These are phyloP conservation scores for Kregervanrija delftensis DNA, from an alignment of 805 yeast genomes.

Conservation along the genomic window DNA sequence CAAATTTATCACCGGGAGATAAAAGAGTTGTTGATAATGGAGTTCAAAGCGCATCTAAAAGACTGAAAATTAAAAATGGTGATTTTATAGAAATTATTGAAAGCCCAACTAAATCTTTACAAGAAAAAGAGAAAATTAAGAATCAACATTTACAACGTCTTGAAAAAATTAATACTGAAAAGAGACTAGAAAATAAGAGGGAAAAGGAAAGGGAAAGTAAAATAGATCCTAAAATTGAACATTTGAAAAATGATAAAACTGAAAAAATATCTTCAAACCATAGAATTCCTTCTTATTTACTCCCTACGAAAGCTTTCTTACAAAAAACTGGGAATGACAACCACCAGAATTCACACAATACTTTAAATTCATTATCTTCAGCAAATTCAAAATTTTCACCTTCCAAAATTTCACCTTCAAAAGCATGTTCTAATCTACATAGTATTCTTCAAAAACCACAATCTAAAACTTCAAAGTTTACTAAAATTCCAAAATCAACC, in stretches of 20 bases:
- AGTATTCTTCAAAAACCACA: slow-evolving; percentile 4
- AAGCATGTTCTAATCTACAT: slow-evolving; percentile 15
- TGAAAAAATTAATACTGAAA: neutral
- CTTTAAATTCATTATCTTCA: neutral
- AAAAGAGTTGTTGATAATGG: slow-evolving; percentile 17
- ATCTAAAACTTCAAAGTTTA: slow-evolving; percentile 4
- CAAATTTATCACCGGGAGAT: slow-evolving; percentile 16
- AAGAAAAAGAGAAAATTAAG: slow-evolving; percentile 18
- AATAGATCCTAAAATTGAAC: neutral
- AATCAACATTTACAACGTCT: slow-evolving; percentile 14
- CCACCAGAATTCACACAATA: slow-evolving; percentile 1
- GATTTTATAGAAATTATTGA: slow-evolving; percentile 23
- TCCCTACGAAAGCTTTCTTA: slow-evolving; percentile 18
- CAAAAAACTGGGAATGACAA: slow-evolving; percentile 5
- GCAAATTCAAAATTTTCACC: slow-evolving; percentile 2
- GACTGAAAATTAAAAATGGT: slow-evolving; percentile 19
- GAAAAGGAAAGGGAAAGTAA: neutral
- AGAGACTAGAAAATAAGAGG: too few relatives aligned
- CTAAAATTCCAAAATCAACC: neutral
- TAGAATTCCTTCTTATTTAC: slow-evolving; percentile 15
- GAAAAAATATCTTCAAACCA: slow-evolving; percentile 2
- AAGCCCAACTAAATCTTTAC: slow-evolving; percentile 24
- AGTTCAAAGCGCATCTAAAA: slow-evolving; percentile 26
- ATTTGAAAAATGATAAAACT: too few relatives aligned
- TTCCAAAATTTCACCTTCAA: slow-evolving; percentile 14